Evolutionary conservation across 2,329 filamentous ascomycete species (phyloP), one percentile per base, ranked within the genome.

Genomic region (Blumeria graminis): DNA sequence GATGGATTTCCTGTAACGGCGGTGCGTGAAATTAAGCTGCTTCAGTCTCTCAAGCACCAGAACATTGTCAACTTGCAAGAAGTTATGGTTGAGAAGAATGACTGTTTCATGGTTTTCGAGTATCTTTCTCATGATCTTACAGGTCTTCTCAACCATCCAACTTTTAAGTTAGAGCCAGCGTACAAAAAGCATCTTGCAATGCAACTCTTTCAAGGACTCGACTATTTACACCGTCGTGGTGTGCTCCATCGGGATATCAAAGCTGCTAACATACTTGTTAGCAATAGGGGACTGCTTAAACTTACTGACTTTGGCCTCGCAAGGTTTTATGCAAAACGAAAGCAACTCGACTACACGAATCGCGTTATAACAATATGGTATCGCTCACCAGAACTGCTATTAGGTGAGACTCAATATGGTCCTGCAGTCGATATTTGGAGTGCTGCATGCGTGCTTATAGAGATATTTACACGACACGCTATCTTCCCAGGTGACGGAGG

Each of bases 61-160:
- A 94, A 93, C 64, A 81, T 94, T 55, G 86, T 94, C 57, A 80
- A 81, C 43, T 71, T 94, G 16, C 80, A 85, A 61, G 88, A 94
- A 70, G 86, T 93, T 61, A 98, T 98, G 92, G 92, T 98, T 1
- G 92, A 98, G 70, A 86, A 84, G 66, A 96, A 96, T 62, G 89
- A 96, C 69, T 98, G 92, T 68, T 98, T 94, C 70, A 98, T 98
- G 92, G 92, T 98, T 3, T 98, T 98, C 61, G 92, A 98, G 68
- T 98, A 98, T 66, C 76, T 96, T 35, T 90, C 92, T 1, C 92
- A 98, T 67, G 92, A 98, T 68, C 73, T 98, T 59, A 98, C 92
- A 2, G 92, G 92, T 13, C 74, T 98, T 35, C 78, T 98, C 59
- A 96, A 96, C 64, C 92, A 98, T 65, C 92, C 92, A 0, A 84